Evolutionary conservation across 768 basidiomycete species (phyloP), one percentile per base, ranked within the genome.

Genomic region (Boletus reticuloceps): DNA sequence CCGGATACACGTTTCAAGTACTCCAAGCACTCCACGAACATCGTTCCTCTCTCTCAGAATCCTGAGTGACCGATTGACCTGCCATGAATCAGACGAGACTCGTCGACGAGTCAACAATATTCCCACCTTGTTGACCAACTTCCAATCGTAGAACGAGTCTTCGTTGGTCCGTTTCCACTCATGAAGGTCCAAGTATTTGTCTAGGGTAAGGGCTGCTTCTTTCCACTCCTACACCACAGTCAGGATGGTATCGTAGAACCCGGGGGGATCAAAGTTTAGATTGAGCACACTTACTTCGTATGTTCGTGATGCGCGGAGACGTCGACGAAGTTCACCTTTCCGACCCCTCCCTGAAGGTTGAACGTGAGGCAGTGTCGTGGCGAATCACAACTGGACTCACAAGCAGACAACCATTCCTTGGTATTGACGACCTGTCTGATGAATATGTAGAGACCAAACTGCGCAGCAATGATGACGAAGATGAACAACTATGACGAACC

Each of bases 341-440:
- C 82, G 78, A 9, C 96, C 96, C 50, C 92, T 75, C 92, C 94
- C 92, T 94, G 34, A 38, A 17, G 36, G 8, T 20, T 13, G 13
- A 54, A 22, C 34, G n/a, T 56, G 17, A 54, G 50, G 17, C 4
- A 49, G n/a, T 11, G 52, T 37, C 29, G 3, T n/a, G 10, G 16
- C 1, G 1, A 40, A n/a, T 3, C 8, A 40, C 3, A 45, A n/a
- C 22, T 9, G 12, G 40, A 68, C 77, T 61, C 67, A 94, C 94
- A 98, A 45, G 93, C 93, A 25, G 88, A 84, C 42, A 96, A 68
- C 83, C 86, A 98, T 73, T 99, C 96, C 68, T 97, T 92, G 5
- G 91, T 81, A 66, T 98, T 98, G 41, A 99, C 97, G 17, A 96
- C 65, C 69, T 99, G 96, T 16, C 96, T 79, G 45, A 94, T 91